Base-by-base conservation (phyloP, 2,329 filamentous ascomycete species). In the Balansia obtecta region DNA sequence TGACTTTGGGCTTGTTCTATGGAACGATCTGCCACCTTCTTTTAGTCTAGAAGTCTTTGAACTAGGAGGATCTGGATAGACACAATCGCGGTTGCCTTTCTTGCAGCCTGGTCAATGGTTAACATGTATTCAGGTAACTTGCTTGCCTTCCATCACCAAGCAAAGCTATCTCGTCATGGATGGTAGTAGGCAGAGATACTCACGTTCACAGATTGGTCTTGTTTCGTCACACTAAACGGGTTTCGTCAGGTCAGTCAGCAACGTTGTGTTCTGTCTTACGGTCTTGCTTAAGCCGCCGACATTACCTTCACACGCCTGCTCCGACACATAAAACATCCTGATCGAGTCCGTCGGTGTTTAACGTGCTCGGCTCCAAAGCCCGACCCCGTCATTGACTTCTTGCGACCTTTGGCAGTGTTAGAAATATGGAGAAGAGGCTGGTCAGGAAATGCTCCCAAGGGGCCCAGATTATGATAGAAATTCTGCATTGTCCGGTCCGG, bases 291-390 rank as follows among this genome's bases (percentile, higher is more conserved):
- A 39, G 18, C 49, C 32, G 41, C 40, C 15, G 48, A 39, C n/a
- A 15, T 47, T 46, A 82, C 81, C 75, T 85, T 97, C 48, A 97
- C 90, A 65, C 93, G 80, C 57, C 93, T 80, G 60, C 83, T 84
- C 52, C 93, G 80, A 67, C 93, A 98, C 45, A 90, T 97, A 56
- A 75, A 96, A 69, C 93, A 98, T 30, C 93, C 93, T 55, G 89
- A 96, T 59, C 93, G 79, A 42, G 93, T 97, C 58, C 93, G 82
- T 54, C 90, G 85, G 65, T 97, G 91, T 68, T 97, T 97, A 57
- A 94, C 85, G 61, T 86, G 83, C 54, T 94, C 65, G 38, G 57
- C 42, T 20, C 61, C 86, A 45, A 71, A 55, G 3, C 72, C 74
- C 2, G 70, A 63, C 1, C 57, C 61, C 32, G 58, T 53, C 9